Evolutionary conservation across 2,329 filamentous ascomycete species (phyloP), one percentile per base, ranked within the genome.

Genomic region (Fusarium nygamai): DNA sequence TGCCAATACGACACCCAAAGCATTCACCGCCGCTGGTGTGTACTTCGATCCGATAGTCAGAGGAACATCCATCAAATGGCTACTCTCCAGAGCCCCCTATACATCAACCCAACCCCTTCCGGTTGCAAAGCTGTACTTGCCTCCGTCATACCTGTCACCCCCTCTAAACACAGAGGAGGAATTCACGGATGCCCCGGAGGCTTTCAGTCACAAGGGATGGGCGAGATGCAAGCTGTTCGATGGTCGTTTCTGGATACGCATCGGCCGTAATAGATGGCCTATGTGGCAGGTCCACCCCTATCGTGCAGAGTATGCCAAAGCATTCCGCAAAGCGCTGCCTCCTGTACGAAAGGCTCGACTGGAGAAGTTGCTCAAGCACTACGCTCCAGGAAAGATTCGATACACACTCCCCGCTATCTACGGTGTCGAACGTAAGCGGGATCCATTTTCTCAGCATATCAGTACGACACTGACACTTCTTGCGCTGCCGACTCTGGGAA

Each of bases 201-300:
- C 64, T 22, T 47, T 69, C 41, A 69, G 59, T 3, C 85, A 84
- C 81, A 67, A 75, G 14, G 76, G 74, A 33, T 84, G 82, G 81
- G 81, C 78, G 51, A 78, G 72, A 27, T 73, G 78, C 19, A 78
- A 79, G 53, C 79, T 88, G 61, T 92, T 86, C 82, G 91, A 92
- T 79, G 88, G 89, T 1, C 88, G 91, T 5, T 92, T 87, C 80
- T 92, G 91, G 91, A 80, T 92, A 22, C 84, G 86, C 22, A 63
- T 90, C 16, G 80, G 81, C 27, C 81, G 84, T 53, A 84, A 85
- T 10, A 80, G 85, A 12, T 84, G 84, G 7, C 82, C 82, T 57
- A 78, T 79, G 20, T 81, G 88, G 22, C 78, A 82, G 24, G 71
- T 90, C 5, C 83, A 83, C 39, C 89, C 89, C 0, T 87, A 88